These are phyloP conservation scores for Lolium perenne DNA, from an alignment of 176 grass and related monocot species.

Conservation along the genomic window DNA sequence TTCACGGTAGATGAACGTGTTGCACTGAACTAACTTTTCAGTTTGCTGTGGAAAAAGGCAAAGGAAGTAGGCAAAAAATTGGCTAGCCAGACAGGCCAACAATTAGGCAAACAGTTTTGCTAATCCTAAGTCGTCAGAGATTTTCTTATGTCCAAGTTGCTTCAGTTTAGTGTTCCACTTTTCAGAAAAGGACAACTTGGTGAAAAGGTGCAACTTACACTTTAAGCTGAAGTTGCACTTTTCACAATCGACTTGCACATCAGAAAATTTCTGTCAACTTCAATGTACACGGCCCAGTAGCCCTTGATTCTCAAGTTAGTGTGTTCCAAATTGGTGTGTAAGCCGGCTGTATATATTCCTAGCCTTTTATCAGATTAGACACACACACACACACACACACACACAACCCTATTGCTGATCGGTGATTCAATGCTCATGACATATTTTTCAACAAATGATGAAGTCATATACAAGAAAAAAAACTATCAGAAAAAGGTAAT, in stretches of 20 bases:
- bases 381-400: too few relatives aligned
- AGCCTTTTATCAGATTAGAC: neutral
- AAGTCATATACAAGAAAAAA: conserved; percentile 14
- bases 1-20: neutral
- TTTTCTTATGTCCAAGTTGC: neutral
- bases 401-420: neutral
- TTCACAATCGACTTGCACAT: neutral
- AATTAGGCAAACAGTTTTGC: neutral
- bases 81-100: neutral
- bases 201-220: neutral
- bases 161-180: neutral
- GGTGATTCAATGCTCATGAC: neutral
- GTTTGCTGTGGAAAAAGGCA: neutral
- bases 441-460: neutral
- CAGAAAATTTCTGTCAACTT: neutral
- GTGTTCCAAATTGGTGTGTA: neutral
- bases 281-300: neutral
- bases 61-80: neutral
- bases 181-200: neutral
- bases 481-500: neutral
- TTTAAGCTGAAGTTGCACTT: neutral
- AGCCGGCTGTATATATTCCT: neutral
- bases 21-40: neutral
- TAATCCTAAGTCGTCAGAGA: neutral
- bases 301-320: neutral